Conservation (phyloP, 2,329 filamentous ascomycete genomes). For the Ascomycota sp. region DNA sequence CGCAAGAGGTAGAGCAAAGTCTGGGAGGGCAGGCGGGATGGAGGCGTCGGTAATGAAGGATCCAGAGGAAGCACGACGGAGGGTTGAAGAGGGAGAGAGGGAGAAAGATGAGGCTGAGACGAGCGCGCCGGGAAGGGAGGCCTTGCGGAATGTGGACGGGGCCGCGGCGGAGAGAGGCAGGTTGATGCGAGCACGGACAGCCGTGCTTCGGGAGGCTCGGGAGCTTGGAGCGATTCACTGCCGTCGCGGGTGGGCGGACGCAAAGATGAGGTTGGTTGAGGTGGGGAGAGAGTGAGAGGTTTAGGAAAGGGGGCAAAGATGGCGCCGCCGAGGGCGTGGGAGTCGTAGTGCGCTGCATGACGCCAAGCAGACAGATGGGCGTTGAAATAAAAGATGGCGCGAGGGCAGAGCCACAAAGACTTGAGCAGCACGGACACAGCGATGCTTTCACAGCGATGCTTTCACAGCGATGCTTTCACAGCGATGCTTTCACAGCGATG, state of each 20-base stretch:
- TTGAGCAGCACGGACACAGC: no score
- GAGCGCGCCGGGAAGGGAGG: no score
- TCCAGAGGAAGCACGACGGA: constrained; percentile 5
- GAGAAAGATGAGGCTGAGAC: neutral
- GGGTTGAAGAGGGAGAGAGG: neutral
- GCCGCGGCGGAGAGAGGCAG: neutral
- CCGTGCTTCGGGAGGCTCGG: no score
- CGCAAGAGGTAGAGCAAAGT: constrained; percentile 29
- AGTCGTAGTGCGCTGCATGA: neutral
- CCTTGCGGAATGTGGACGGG: no score
- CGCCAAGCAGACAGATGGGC: no score
- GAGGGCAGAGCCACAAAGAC: no score
- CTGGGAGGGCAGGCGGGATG: constrained; percentile 30
- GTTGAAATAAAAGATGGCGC: no score
- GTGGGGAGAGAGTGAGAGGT: neutral
- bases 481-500: no score
- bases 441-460: no score
- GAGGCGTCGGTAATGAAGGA: constrained; percentile 22
- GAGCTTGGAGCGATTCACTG: neutral
- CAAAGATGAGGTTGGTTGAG: neutral
- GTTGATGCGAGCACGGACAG: no score
- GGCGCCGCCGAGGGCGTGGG: neutral
- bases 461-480: no score
- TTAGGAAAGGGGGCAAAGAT: neutral
- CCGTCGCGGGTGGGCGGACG: neutral